phyloP scores from a whole-genome alignment of 108 stramenopile genomes.

The Cyclotella kingstonii region DNA sequence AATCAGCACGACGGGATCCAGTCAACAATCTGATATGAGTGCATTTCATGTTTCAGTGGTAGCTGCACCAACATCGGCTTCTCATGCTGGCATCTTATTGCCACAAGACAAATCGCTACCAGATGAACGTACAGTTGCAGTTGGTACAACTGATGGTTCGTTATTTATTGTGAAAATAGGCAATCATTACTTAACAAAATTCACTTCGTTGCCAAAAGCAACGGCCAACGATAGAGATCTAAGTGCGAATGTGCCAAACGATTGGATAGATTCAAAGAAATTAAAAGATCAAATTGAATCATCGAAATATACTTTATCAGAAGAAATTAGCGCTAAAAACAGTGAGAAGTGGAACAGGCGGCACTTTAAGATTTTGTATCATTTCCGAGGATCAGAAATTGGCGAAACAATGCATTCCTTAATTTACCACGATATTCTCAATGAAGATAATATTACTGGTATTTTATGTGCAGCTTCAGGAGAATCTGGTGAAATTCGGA shows the following conservation, averaged over 20 bases:
- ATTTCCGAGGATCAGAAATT: constrained; percentile 42
- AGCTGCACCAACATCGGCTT: constrained; percentile 20
- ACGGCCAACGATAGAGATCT: constrained; percentile 6
- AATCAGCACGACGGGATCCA: no score
- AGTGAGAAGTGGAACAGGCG: constrained; percentile 6
- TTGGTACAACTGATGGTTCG: constrained; percentile 63
- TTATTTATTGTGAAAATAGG: constrained; percentile 53
- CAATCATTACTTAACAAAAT: constrained; percentile 53
- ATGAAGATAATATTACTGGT: constrained; percentile 3
- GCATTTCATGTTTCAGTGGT: constrained; percentile 23
- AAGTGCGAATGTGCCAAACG: no score
- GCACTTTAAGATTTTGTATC: constrained; percentile 37
- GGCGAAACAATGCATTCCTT: constrained; percentile 29
- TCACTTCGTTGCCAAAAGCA: constrained; percentile 26
- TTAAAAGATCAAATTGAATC: no score
- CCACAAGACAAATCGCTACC: constrained; percentile 25
- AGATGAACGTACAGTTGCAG: constrained; percentile 30
- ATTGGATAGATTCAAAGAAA: constrained; percentile 22
- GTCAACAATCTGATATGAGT: not conserved
- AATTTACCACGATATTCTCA: constrained; percentile 37
- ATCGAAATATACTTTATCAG: no score
- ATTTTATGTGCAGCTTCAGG: constrained; percentile 35
- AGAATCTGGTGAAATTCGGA: constrained; percentile 28
- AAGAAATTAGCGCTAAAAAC: constrained; percentile 1
- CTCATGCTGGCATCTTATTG: constrained; percentile 9